Conservation (phyloP, 2,329 filamentous ascomycete species). For the Penicillium sp. region DNA sequence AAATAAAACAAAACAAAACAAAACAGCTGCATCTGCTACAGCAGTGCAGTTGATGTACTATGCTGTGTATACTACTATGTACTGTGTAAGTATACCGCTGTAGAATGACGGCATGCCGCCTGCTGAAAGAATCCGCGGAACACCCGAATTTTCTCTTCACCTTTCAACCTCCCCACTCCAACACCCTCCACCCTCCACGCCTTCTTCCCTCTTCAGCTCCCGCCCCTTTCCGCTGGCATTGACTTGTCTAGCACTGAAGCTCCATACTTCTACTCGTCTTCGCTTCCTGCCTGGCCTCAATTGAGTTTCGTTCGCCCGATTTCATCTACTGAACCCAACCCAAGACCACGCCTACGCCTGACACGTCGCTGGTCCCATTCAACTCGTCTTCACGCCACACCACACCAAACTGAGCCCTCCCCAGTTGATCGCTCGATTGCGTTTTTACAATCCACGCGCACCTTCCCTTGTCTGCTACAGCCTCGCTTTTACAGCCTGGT, state of each 20-base stretch:
- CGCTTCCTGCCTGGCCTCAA: constrained; percentile 13
- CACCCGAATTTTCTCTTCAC: constrained; percentile 33
- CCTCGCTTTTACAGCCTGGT: not conserved
- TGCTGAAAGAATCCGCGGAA: constrained; percentile 21
- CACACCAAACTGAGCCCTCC: not conserved
- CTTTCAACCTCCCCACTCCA: constrained; percentile 26
- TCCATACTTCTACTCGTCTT: constrained; percentile 28
- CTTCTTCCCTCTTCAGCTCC: constrained; percentile 31
- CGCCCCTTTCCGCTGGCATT: constrained; percentile 52
- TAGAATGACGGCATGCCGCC: constrained; percentile 35
- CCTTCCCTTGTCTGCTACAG: not conserved
- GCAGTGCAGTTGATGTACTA: too few species aligned
- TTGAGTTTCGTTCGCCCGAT: constrained; percentile 18
- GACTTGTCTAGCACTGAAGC: constrained; percentile 54
- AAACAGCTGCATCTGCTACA: too few species aligned
- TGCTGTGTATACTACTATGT: too few species aligned
- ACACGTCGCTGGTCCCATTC: constrained; percentile 9
- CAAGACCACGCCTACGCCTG: constrained; percentile 3
- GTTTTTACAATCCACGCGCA: not conserved
- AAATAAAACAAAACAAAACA: too few species aligned
- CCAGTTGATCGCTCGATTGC: not conserved
- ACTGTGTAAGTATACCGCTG: too few species aligned
- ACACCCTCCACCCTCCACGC: constrained; percentile 29
- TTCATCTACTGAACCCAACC: not conserved
- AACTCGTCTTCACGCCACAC: not conserved